Conservation (phyloP, 192 early-diverging fungal genomes). For the Geranomyces michiganensis region DNA sequence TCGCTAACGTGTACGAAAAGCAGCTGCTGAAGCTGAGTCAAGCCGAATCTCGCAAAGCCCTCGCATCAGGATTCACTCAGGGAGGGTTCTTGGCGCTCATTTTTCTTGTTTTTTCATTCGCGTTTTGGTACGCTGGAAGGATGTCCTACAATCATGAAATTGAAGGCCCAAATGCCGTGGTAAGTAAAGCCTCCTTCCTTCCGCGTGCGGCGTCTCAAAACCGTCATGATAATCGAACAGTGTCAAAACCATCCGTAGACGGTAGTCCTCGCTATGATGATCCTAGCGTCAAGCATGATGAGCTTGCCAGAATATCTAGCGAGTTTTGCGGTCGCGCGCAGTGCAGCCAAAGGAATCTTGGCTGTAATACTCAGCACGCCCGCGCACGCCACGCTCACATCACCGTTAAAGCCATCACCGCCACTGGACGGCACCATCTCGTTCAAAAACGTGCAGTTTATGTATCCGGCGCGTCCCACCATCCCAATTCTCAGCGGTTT, state of each 20-base stretch:
- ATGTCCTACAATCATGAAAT: slow-evolving; percentile 65
- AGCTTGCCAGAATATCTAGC: slow-evolving; percentile 72
- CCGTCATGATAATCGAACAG: neutral
- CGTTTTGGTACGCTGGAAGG: slow-evolving; percentile 63
- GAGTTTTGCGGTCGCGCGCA: neutral
- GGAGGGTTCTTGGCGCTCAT: slow-evolving; percentile 65
- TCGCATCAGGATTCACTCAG: slow-evolving; percentile 59
- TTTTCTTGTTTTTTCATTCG: slow-evolving; percentile 67
- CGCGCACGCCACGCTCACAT: slow-evolving; percentile 14
- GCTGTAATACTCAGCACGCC: neutral
- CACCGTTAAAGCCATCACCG: slow-evolving; percentile 9
- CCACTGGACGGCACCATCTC: neutral
- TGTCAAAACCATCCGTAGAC: neutral
- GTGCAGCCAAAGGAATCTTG: neutral
- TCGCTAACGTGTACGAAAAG: slow-evolving; percentile 64
- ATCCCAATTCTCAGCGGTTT: slow-evolving; percentile 65
- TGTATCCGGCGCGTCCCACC: slow-evolving; percentile 49
- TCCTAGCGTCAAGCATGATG: slow-evolving; percentile 33
- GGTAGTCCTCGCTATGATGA: slow-evolving; percentile 35
- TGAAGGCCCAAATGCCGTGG: slow-evolving; percentile 22
- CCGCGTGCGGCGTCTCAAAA: slow-evolving; percentile 54
- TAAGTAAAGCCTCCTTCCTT: slow-evolving; percentile 40
- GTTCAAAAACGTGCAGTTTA: neutral
- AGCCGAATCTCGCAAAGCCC: slow-evolving; percentile 64
- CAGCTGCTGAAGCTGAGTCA: slow-evolving; percentile 61